These are phyloP conservation scores for Platismatia glauca DNA, from an alignment of 495 filamentous ascomycete species.

Conservation along the genomic window DNA sequence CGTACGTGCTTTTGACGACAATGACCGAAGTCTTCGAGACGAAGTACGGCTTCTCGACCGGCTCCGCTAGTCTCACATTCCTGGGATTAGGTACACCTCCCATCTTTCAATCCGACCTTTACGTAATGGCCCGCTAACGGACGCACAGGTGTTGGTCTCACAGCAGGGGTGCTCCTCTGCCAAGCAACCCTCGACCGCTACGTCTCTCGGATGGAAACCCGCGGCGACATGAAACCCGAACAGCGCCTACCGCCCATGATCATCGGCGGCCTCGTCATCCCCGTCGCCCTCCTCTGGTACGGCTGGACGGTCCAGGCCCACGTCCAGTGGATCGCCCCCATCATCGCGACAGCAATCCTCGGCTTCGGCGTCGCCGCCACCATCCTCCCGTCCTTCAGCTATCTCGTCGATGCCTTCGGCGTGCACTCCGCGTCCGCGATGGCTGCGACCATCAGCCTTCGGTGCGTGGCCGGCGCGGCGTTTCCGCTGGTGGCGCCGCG, in stretches of 20 bases:
- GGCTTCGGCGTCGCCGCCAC: slow-evolving; percentile 24
- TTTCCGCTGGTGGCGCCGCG: slow-evolving; percentile 37
- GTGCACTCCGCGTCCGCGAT: slow-evolving; percentile 33
- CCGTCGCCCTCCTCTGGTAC: slow-evolving; percentile 27
- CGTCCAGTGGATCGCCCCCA: slow-evolving; percentile 30
- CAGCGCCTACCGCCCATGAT: slow-evolving; percentile 28
- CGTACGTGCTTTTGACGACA: slow-evolving; percentile 43
- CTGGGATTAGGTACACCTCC: slow-evolving; percentile 37
- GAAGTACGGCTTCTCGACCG: slow-evolving; percentile 44
- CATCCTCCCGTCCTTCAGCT: slow-evolving; percentile 45
- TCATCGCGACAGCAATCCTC: slow-evolving; percentile 19
- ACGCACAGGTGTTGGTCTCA: not conserved
- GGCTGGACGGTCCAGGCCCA: slow-evolving; percentile 24
- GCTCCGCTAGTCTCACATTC: slow-evolving; percentile 48
- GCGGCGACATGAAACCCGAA: slow-evolving; percentile 19
- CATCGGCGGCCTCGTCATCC: slow-evolving; percentile 12
- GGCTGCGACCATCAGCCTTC: not conserved
- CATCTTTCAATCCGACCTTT: not conserved
- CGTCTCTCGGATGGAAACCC: not conserved
- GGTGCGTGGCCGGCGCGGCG: not conserved
- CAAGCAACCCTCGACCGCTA: not conserved
- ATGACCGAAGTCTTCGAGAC: slow-evolving; percentile 40
- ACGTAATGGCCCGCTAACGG: too few species aligned
- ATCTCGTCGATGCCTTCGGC: slow-evolving; percentile 50
- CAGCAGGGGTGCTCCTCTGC: not conserved